Base-by-base conservation (phyloP, 1,139 yeast species). In the Candida neerlandica region DNA sequence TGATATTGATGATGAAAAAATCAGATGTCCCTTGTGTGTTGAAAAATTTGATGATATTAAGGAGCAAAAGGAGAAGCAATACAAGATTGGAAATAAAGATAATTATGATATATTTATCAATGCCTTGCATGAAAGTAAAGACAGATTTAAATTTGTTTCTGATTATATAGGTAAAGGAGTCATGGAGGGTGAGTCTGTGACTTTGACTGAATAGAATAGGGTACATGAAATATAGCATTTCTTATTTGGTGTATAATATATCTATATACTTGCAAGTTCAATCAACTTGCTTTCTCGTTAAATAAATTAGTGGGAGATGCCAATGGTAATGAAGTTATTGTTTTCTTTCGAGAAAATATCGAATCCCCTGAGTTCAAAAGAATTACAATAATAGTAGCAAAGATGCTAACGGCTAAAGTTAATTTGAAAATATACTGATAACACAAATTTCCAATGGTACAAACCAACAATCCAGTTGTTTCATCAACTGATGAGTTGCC, bases 91-190 rank as follows among this genome's bases (percentile, higher is more conserved):
- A 2, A 67, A 82, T 2, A 81, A 85, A 26, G 85, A 84, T 16
- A 76, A 89, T 39, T 71, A 78, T 40, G 92, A 86, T 29, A 62
- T 86, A 48, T 86, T 94, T 59, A 75, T 80, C 49, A 71, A 77
- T 42, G 78, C 86, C 1, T 67, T 92, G 52, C 71, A 75, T 18
- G 86, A 81, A 19, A 74, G 84, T 35, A 80, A 75, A 6, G 91
- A 86, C 55, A 78, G 88, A 59, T 86, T 91, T 63, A 86, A 84
- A 60, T 85, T 85, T 2, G 79, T 92, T 49, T 78, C 88, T 48
- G 96, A 89, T 50, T 91, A 86, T 64, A 78, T 91, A 46, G 96
- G 97, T 3, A 81, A 89, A 53, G 99, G 99, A 1, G 92, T 89
- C 0, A 80, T 90, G 84, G 91, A 84, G 58, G 64, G 67, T 47